These are phyloP conservation scores for Dorcoceras hygrometricum DNA, from an alignment of 257 asterid genomes.

Conservation along the genomic window DNA sequence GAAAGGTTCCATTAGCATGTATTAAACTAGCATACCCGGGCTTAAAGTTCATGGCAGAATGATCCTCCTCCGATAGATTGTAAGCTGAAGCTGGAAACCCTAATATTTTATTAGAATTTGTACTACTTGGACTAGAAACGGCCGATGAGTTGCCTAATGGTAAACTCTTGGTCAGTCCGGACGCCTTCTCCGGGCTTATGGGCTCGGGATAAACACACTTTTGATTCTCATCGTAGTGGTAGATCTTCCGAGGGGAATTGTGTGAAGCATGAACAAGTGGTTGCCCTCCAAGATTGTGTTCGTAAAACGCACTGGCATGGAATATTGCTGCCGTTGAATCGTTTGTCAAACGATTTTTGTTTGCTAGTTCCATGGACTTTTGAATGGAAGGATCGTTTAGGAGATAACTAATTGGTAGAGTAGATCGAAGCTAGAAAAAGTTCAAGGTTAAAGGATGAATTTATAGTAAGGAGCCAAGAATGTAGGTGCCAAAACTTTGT, in stretches of 20 bases:
- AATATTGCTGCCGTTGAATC: constrained; percentile 47
- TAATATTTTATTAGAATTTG: constrained; percentile 54
- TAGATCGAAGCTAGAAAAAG: neutral
- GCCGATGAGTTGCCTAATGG: constrained; percentile 51
- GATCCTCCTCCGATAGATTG: constrained; percentile 41
- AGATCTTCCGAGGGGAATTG: constrained; percentile 34
- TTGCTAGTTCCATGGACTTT: constrained; percentile 49
- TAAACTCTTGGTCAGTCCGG: constrained; percentile 35
- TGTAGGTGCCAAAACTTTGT: neutral
- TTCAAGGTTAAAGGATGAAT: neutral
- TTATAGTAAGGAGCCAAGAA: neutral
- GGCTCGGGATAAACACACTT: constrained; percentile 29
- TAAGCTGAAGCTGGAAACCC: constrained; percentile 31
- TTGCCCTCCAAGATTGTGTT: constrained; percentile 38
- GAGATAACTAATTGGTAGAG: neutral
- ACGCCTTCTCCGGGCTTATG: constrained; percentile 43
- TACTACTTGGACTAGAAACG: constrained; percentile 78
- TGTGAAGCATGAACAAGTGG: constrained; percentile 24
- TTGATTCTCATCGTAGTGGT: constrained; percentile 23
- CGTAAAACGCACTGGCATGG: constrained; percentile 58
- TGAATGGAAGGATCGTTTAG: neutral
- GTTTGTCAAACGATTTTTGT: constrained; percentile 42
- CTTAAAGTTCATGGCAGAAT: constrained; percentile 56
- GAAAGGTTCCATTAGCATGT: constrained; percentile 49
- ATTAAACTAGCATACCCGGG: constrained; percentile 39